Evolutionary conservation across 2,329 filamentous ascomycete species (phyloP).

Genomic region (Colletotrichum australisinense): DNA sequence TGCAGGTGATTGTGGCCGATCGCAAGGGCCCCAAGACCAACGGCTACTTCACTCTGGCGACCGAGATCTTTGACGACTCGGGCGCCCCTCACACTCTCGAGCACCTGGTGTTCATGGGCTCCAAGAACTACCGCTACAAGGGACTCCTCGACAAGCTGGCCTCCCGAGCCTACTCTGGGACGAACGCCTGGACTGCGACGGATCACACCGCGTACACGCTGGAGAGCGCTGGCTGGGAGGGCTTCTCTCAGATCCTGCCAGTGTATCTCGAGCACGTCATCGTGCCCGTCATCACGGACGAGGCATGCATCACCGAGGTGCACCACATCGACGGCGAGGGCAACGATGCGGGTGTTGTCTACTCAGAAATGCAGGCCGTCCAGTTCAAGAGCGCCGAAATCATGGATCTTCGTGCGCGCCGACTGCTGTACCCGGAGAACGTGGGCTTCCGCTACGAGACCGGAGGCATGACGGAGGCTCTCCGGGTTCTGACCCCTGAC

Average conservation of each 20-base stretch:
- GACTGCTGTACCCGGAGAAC: conserved; percentile 86
- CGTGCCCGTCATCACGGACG: conserved; percentile 90
- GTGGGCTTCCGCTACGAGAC: conserved; percentile 97
- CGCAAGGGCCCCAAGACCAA: conserved; percentile 94
- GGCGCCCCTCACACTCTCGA: conserved; percentile 91
- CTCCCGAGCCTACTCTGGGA: conserved; percentile 90
- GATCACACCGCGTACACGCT: conserved; percentile 97
- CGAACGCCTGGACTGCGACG: conserved; percentile 97
- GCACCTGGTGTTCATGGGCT: conserved; percentile 89
- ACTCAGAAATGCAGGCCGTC: conserved; percentile 98
- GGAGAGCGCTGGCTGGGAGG: conserved; percentile 96
- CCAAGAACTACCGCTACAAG: conserved; percentile 93
- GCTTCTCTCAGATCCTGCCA: conserved; percentile 93
- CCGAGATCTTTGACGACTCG: conserved; percentile 97
- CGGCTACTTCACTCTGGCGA: conserved; percentile 95
- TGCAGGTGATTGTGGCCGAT: conserved; percentile 93
- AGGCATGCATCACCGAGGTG: conserved; percentile 93
- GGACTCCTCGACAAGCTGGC: conserved; percentile 94
- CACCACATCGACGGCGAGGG: conserved; percentile 95
- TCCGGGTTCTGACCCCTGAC: conserved; percentile 87
- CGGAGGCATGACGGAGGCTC: conserved; percentile 94
- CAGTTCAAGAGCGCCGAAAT: conserved; percentile 87
- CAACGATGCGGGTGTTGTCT: conserved; percentile 96
- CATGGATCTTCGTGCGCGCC: conserved; percentile 85
- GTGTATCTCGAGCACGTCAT: conserved; percentile 96